Percentiles rank a stretch among this genome's conserved stretches.
These are phyloP conservation scores for Metarhizium brunneum DNA, from an alignment of 2,329 filamentous ascomycete species.

Conservation along the genomic window DNA sequence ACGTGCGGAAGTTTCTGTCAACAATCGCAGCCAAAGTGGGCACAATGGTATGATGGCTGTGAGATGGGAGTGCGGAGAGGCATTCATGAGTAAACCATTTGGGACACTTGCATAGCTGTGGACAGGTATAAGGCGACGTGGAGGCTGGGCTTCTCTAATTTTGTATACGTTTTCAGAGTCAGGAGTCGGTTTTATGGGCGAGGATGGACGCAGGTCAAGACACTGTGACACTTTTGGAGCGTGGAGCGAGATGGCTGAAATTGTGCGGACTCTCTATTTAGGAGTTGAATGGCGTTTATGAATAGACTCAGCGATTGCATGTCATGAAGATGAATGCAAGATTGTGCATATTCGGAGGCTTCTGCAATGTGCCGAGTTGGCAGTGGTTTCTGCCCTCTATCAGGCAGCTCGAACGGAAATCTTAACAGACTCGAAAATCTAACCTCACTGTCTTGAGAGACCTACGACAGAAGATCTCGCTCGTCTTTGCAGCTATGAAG, in stretches of 20 bases:
- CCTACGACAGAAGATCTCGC: no score
- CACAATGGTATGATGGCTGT: not conserved
- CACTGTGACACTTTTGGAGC: not conserved
- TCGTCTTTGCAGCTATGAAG: no score
- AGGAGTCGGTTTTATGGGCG: not conserved
- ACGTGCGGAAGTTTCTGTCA: slow-evolving; percentile 20
- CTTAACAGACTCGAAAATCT: no score
- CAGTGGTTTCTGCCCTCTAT: no score
- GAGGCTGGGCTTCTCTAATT: not conserved
- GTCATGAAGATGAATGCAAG: not conserved
- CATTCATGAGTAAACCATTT: not conserved
- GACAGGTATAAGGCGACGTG: not conserved
- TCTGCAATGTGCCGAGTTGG: not conserved
- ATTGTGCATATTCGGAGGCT: not conserved
- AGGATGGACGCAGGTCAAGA: not conserved
- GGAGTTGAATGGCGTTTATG: not conserved
- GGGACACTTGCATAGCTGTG: not conserved
- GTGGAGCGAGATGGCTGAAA: not conserved
- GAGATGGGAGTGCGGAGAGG: not conserved
- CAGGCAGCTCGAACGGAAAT: no score
- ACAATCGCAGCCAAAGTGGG: slow-evolving; percentile 12
- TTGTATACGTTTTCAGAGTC: not conserved
- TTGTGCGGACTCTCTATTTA: not conserved
- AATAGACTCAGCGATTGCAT: not conserved
- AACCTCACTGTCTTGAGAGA: no score